Percentiles rank a stretch among this genome's conserved stretches.
These are phyloP conservation scores for Globisporangium sylvaticum DNA, from an alignment of 352 stramenopile species.

Conservation along the genomic window DNA sequence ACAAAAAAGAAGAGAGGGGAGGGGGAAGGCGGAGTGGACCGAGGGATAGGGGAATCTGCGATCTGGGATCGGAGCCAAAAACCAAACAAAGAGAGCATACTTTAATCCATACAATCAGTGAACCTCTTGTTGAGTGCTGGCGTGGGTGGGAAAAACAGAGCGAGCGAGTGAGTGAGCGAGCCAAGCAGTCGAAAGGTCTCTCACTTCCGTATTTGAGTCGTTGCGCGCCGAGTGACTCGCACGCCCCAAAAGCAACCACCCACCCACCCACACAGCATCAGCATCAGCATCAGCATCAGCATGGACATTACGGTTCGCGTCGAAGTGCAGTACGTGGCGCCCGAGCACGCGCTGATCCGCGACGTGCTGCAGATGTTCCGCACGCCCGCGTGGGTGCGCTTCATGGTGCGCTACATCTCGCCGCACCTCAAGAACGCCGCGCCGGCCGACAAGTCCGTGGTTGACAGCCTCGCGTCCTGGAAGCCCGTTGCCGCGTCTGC, in stretches of 20 bases:
- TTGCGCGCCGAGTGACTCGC: background rate
- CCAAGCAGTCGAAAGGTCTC: background rate
- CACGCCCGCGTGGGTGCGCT: slow-evolving; percentile 76
- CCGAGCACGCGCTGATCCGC: slow-evolving; percentile 49
- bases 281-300: background rate
- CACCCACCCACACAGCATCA: background rate
- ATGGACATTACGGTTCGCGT: slow-evolving; percentile 83
- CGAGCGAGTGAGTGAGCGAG: background rate
- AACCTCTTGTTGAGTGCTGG: background rate
- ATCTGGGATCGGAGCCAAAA: too few species aligned
- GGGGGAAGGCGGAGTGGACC: too few species aligned
- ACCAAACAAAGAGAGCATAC: too few species aligned
- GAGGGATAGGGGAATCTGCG: background rate
- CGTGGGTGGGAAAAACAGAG: background rate
- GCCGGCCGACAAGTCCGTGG: slow-evolving; percentile 63
- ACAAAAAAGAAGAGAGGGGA: background rate
- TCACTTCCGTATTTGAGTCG: slow-evolving; percentile 14
- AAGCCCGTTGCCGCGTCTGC: slow-evolving; percentile 1
- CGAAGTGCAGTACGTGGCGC: slow-evolving; percentile 76
- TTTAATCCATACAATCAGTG: too few species aligned
- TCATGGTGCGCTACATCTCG: slow-evolving; percentile 85
- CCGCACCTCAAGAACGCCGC: slow-evolving; percentile 80
- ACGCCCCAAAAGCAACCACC: too few species aligned
- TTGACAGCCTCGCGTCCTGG: slow-evolving; percentile 45
- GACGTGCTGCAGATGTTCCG: slow-evolving; percentile 83